A percentile compares a stretch with the other conserved stretches of the same genome.
Conservation (phyloP, 306 rosid species). For the Quercus mongolica region DNA sequence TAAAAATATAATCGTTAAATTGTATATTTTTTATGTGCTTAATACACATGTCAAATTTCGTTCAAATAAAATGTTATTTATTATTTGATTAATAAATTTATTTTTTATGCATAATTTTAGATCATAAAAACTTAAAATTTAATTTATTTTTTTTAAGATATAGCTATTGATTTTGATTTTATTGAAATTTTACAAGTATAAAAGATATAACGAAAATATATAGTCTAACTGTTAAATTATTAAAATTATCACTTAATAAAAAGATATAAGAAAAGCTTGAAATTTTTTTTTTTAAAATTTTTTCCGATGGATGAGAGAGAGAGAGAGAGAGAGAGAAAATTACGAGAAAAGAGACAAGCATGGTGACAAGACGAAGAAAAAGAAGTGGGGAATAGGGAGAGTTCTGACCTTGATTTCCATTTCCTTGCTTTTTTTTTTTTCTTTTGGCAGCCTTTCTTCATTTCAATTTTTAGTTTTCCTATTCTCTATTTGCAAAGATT, state of each 20-base stretch:
- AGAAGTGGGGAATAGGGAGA: not conserved
- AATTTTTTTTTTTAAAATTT: no score
- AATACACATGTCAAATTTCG: fast-evolving
- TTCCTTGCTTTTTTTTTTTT: not conserved
- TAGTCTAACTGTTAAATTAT: no score
- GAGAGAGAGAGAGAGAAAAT: not conserved
- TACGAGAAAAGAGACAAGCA: slow-evolving; percentile 1
- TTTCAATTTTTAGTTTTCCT: not conserved
- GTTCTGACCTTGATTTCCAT: slow-evolving; percentile 13
- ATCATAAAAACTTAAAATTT: no score
- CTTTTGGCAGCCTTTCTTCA: slow-evolving; percentile 38
- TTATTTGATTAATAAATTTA: fast-evolving
- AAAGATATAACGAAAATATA: no score
- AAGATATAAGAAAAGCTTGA: no score
- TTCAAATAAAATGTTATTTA: no score
- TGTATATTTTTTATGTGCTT: fast-evolving
- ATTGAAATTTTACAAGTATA: no score
- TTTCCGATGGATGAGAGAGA: not conserved
- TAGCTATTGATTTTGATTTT: no score
- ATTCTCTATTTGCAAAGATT: slow-evolving; percentile 16
- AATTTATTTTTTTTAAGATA: no score
- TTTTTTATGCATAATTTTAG: no score
- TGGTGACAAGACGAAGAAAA: slow-evolving; percentile 31
- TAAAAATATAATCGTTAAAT: fast-evolving
- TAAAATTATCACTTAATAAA: no score